Evolutionary conservation across 2,329 filamentous ascomycete genomes (phyloP).

Genomic region (Stagonosporopsis vannaccii): DNA sequence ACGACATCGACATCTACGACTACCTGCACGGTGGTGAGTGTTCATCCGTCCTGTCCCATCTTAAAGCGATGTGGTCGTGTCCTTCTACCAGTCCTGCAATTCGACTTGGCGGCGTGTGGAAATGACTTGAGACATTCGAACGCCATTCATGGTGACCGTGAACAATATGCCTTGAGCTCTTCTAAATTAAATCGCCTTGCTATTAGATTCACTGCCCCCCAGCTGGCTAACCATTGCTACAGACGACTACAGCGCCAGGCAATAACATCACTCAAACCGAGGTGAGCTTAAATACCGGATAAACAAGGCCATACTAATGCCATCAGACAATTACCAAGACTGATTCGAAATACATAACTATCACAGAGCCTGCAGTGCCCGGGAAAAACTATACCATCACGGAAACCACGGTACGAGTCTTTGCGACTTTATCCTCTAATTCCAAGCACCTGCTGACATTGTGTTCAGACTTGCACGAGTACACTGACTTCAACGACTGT

Average conservation of each 20-base stretch:
- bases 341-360: not conserved
- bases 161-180: not conserved
- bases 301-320: not conserved
- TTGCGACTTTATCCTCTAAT: not conserved
- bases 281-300: not conserved
- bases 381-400: constrained; percentile 10
- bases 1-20: constrained; percentile 11
- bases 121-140: not conserved
- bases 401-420: constrained; percentile 7
- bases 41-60: not conserved
- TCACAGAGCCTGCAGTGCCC: constrained; percentile 9
- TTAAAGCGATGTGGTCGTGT: no score
- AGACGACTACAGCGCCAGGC: constrained; percentile 11
- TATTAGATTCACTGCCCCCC: no score
- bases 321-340: constrained; percentile 2
- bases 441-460: not conserved
- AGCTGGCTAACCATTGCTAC: not conserved
- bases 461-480: constrained; percentile 11
- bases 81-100: not conserved
- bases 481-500: constrained; percentile 7
- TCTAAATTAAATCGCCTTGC: not conserved
- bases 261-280: constrained; percentile 10
- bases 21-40: constrained; percentile 13
- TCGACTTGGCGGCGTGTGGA: not conserved
- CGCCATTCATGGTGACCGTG: not conserved